Conservation (phyloP, 1,139 yeast species). For the Taphrina wiesneri region DNA sequence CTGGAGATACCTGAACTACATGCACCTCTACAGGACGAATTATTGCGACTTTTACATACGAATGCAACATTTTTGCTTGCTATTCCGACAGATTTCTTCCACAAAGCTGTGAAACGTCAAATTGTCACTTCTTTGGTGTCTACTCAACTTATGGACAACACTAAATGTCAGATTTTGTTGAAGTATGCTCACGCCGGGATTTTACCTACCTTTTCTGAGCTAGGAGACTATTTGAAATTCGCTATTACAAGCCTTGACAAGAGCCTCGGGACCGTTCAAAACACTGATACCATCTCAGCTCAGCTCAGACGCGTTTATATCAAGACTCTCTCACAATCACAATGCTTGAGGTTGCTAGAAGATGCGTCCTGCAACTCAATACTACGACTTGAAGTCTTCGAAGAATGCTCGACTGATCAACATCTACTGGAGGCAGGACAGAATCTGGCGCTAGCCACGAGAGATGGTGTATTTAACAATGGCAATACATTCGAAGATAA, state of each 20-base stretch:
- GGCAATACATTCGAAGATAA: neutral
- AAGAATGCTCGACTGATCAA: neutral
- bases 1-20: slow-evolving; percentile 8
- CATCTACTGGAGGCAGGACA: neutral
- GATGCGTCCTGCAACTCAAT: neutral
- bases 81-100: slow-evolving; percentile 20
- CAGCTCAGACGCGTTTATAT: neutral
- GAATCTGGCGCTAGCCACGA: neutral
- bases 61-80: neutral
- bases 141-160: too few relatives aligned
- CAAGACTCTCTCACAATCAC: neutral
- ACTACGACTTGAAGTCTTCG: neutral
- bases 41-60: neutral
- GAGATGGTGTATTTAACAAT: neutral
- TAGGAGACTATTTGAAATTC: neutral
- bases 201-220: neutral
- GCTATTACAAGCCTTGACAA: neutral
- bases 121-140: neutral
- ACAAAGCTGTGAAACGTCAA: slow-evolving; percentile 3
- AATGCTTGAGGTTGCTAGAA: neutral
- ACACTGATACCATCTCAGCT: neutral
- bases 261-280: neutral
- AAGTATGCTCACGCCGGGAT: slow-evolving; percentile 19
- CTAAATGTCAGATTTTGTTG: neutral
- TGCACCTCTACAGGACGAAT: slow-evolving; percentile 1